Base-by-base conservation (phyloP, 805 yeast genomes). In the Candida qinlingensis region DNA sequence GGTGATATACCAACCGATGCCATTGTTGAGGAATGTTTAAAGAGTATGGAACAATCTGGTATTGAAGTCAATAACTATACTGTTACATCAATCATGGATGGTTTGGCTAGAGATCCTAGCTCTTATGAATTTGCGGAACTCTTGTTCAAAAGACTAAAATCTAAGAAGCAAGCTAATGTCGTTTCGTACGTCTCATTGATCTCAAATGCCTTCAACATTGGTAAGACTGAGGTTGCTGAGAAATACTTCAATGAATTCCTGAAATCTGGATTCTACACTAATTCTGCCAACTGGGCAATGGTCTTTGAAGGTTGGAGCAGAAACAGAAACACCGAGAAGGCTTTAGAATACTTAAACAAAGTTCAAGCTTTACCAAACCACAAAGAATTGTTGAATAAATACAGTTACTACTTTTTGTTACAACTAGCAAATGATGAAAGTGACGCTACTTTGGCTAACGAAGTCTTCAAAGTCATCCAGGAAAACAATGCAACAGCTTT, bases 61-160 rank as follows among this genome's bases (percentile, higher is more conserved):
- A 55, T 78, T 49, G 55, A 60, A 35, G 61, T 70, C 48, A 81
- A 75, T 57, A 66, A 69, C 34, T 69, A 67, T 46, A 76, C 85
- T 29, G 62, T 73, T 48, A 71, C 83, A 7, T 66, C 80, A 9
- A 66, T 85, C 35, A 68, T 84, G 49, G 76, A 74, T 46, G 81
- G 81, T 11, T 69, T 84, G 50, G 68, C 75, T 49, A 71, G 71
- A 55, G 71, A 73, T 45, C 71, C 74, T n/a, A 49, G 68, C 37
- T 73, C 80, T 47, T 57, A 75, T 9, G 69, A 65, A 11, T 73
- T 79, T n/a, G 87, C 86, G 1, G 67, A 83, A 41, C 54, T 58
- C 2, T 55, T 84, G 29, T 78, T 75, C 57, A 67, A 73, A 12
- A 60, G 64, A 45, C 68, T 79, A 66, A 63, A 67, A 56, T 50